Evolutionary conservation across 352 stramenopile species (phyloP), one percentile per base, ranked within the genome.

Genomic region (Globisporangium cederbergense): DNA sequence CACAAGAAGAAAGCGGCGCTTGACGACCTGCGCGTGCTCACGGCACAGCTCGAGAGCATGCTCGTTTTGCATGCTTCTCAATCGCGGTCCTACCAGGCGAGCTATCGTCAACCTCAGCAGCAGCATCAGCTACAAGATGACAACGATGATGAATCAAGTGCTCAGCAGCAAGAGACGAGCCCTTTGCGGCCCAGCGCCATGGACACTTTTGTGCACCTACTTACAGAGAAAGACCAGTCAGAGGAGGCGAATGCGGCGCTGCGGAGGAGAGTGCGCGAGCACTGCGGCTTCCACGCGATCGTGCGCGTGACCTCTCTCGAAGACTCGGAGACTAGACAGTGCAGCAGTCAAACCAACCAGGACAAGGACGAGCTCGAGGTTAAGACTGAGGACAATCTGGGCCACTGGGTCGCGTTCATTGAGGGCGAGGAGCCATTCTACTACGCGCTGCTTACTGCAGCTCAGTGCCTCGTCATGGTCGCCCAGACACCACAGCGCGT

Each of bases 1-100:
- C 68, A 60, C 45, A 81, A 81, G 68, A 81, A 77, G 71, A 81
- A 81, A 59, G 71, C 71, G 46, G 63, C 73, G 66, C 71, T 76
- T 46, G 60, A 55, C 3, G 68, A 78, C 57, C 68, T 81, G 65
- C 70, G 64, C 18, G 67, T 38, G 9, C 62, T 64, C 46, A 62
- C 25, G 25, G 25, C 25, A 1, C 25, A 28, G 25, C 25, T 28
- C 25, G 25, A 78, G 52, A 56, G 62, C 7, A 59, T 61, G 56
- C 25, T 61, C 11, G 16, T 13, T 18, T 18, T 61, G 8, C 56
- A 61, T 3, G 40, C 25, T 25, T 42, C 56, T 7, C 56, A 53
- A 22, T 61, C 56, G 5, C 43, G 20, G 16, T 42, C 40, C 34
- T 61, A 61, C 30, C 51, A 20, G 20, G 42, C 50, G 50, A 16